Conservation (phyloP, 805 yeast genomes). For the Starmerella scarabaei region DNA sequence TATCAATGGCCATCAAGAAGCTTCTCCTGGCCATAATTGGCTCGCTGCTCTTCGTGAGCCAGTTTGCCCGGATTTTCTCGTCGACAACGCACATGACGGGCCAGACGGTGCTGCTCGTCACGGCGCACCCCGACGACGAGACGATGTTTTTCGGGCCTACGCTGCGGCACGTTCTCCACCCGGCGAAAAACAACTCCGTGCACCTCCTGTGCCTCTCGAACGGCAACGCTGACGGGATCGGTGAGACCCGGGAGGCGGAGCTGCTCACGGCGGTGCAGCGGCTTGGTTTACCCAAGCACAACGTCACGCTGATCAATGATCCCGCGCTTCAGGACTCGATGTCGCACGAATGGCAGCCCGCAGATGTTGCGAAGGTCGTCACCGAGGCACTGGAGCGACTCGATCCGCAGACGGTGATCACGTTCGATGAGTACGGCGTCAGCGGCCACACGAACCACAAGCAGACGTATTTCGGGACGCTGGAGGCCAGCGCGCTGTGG, state of each 20-base stretch:
- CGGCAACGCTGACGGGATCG: constrained; percentile 70
- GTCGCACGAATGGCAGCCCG: constrained; percentile 49
- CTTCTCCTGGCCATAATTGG: background rate
- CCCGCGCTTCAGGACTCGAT: constrained; percentile 53
- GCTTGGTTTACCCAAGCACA: constrained; percentile 34
- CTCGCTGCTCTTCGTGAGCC: constrained; percentile 5
- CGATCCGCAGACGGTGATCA: constrained; percentile 37
- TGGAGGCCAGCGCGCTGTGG: constrained; percentile 5
- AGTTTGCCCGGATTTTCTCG: constrained; percentile 15
- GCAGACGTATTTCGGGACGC: constrained; percentile 21
- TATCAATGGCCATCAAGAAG: background rate
- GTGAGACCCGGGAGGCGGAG: constrained; percentile 49
- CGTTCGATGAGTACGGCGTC: constrained; percentile 75
- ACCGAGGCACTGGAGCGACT: constrained; percentile 21
- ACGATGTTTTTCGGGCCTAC: constrained; percentile 93
- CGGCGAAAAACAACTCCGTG: constrained; percentile 38
- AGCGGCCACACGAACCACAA: constrained; percentile 82
- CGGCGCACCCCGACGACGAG: constrained; percentile 98
- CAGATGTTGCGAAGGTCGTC: constrained; percentile 32
- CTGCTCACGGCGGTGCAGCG: constrained; percentile 40
- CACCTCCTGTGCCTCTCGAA: constrained; percentile 57
- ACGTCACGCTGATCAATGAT: constrained; percentile 38
- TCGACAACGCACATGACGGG: constrained; percentile 17
- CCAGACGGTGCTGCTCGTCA: constrained; percentile 33
- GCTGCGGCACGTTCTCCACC: constrained; percentile 38